Percentiles rank a stretch among this genome's conserved stretches.
These are phyloP conservation scores for Exophiala dermatitidis DNA, from an alignment of 2,329 filamentous ascomycete species.

Conservation along the genomic window DNA sequence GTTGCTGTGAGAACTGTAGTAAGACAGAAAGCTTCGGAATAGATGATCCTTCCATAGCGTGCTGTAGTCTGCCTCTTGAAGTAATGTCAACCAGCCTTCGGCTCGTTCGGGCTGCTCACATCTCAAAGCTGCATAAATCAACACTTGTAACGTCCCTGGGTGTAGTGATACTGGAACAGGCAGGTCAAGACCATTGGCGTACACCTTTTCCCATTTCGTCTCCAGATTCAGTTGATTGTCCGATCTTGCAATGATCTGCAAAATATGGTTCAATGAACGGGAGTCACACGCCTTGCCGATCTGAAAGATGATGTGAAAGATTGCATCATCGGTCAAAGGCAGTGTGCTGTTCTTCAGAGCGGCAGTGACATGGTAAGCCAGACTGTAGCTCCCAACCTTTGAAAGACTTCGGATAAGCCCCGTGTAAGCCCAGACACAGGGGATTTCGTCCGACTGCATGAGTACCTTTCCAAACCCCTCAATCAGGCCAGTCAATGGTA, in stretches of 20 bases:
- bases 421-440: conserved; percentile 13
- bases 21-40: conserved; percentile 20
- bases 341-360: conserved; percentile 19
- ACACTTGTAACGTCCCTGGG: conserved; percentile 12
- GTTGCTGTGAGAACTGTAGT: conserved; percentile 16
- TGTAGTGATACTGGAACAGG: conserved; percentile 17
- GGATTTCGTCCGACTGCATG: conserved; percentile 13
- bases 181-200: conserved; percentile 18
- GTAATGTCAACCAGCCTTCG: conserved; percentile 22
- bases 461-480: conserved; percentile 19
- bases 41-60: conserved; percentile 15
- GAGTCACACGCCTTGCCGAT: conserved; percentile 17
- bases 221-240: conserved; percentile 11
- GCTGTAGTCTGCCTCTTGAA: conserved; percentile 13
- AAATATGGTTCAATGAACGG: conserved; percentile 12
- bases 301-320: conserved; percentile 16
- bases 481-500: conserved; percentile 13
- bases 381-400: conserved; percentile 9
- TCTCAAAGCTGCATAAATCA: conserved; percentile 19
- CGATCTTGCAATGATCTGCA: conserved; percentile 12
- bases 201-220: conserved; percentile 16
- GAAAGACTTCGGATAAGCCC: conserved; percentile 16
- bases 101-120: conserved; percentile 22
- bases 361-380: conserved; percentile 17
- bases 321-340: conserved; percentile 15